These are phyloP conservation scores for Alloascoidea africana DNA, from an alignment of 805 yeast genomes.

Conservation along the genomic window DNA sequence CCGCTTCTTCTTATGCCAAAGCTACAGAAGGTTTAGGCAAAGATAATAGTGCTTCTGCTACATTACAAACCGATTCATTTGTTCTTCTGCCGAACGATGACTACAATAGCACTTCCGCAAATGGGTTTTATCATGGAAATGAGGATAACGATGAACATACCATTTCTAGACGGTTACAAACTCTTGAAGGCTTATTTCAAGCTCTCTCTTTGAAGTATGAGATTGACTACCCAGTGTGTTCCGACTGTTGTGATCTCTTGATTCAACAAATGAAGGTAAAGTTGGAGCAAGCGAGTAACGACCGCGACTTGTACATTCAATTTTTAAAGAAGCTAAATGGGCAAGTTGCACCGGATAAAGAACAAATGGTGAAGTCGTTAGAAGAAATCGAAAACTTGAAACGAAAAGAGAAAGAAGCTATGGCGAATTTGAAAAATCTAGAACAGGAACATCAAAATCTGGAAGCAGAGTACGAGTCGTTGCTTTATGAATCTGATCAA, in stretches of 20 bases:
- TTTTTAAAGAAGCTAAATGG: conserved; percentile 57
- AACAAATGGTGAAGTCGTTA: conserved; percentile 29
- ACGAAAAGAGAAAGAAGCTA: conserved; percentile 17
- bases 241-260: conserved; percentile 63
- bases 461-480: conserved; percentile 1
- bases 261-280: conserved; percentile 49
- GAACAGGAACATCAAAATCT: conserved; percentile 12
- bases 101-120: background rate
- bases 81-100: conserved; percentile 1
- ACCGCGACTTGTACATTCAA: conserved; percentile 62
- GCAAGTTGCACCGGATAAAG: conserved; percentile 29
- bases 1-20: background rate
- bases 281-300: conserved; percentile 59
- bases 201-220: conserved; percentile 58
- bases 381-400: conserved; percentile 31
- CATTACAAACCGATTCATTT: background rate
- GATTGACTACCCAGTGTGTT: conserved; percentile 77
- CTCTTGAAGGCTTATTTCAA: conserved; percentile 53
- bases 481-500: conserved; percentile 8
- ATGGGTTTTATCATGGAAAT: background rate
- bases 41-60: background rate
- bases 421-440: conserved; percentile 25
- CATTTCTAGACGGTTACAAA: conserved; percentile 14
- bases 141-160: conserved; percentile 1
- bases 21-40: background rate